phyloP scores from a whole-genome alignment of 805 yeast species.

The Ogataea neopini region DNA sequence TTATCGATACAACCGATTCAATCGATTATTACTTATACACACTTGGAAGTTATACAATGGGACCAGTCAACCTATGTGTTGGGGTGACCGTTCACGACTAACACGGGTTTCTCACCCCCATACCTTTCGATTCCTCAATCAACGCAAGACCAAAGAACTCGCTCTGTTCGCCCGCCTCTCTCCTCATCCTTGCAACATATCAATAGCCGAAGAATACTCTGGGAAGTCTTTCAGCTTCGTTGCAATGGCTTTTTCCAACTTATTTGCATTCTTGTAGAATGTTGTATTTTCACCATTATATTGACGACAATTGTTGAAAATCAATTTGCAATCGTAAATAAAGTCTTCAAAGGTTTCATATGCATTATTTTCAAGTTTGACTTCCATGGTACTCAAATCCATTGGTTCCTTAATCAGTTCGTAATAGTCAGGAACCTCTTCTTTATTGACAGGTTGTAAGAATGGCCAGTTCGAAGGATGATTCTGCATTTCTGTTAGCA shows the following conservation, averaged over 20 bases:
- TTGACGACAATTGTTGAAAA: conserved; percentile 87
- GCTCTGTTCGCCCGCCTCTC: conserved; percentile 2
- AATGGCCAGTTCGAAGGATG: conserved; percentile 99
- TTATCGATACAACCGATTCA: no score
- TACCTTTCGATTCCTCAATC: no score
- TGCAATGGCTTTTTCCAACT: conserved; percentile 86
- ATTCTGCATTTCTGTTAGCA: conserved; percentile 84
- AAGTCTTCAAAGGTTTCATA: conserved; percentile 91
- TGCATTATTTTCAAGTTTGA: conserved; percentile 85
- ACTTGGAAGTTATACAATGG: no score
- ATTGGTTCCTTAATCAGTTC: conserved; percentile 96
- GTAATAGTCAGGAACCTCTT: conserved; percentile 95
- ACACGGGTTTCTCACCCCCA: no score
- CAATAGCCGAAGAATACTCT: conserved; percentile 83
- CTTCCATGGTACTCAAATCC: conserved; percentile 96
- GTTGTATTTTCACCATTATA: conserved; percentile 95
- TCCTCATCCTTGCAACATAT: conserved; percentile 37
- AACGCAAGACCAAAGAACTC: no score
- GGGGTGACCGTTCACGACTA: no score
- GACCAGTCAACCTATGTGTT: no score
- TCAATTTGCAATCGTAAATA: conserved; percentile 80
- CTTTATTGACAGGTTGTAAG: conserved; percentile 85
- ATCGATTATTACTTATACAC: no score
- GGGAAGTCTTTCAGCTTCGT: conserved; percentile 85
- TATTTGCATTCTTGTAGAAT: conserved; percentile 91